Base-by-base conservation (phyloP, 495 filamentous ascomycete genomes). In the Neurospora tetraspora region DNA sequence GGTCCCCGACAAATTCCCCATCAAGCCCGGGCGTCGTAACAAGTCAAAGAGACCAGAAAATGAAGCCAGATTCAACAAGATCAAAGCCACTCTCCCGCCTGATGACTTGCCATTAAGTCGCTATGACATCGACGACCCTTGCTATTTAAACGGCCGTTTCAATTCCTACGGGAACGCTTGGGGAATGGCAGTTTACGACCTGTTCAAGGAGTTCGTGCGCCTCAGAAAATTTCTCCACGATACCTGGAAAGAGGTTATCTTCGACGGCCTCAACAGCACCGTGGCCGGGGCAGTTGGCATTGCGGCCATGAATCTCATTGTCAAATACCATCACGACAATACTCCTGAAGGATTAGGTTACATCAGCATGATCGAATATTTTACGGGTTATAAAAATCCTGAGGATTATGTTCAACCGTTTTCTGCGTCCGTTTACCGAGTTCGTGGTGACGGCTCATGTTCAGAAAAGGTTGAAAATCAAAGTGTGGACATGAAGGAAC, bases 261-360 rank as follows among this genome's bases (percentile, higher is more conserved):
- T 84, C 74, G 73, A 79, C 4, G 79, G 77, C 11, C 76, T 86
- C 31, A 87, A 87, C 72, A 78, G 74, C 53, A 85, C 83, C 9
- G 80, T 84, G 39, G 85, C 85, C 37, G 84, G 79, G 83, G 80
- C 81, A 5, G 14, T 85, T 34, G 83, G 80, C 31, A 83, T 83
- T 70, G 42, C 83, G 16, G 81, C 84, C 53, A 78, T 84, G 23
- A 61, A 16, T 34, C 23, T 61, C 14, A 4, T 61, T 3, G 14
- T 31, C 27, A 61, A 27, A 61, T 61, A 61, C 27, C 11, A 14
- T 34, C 11, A 34, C 27, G 53, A 61, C 53, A 61, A 7, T 27
- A 18, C 16, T 34, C 27, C 53, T 18, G 14, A 34, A 61, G 11
- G 14, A 16, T 16, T 61, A 16, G 7, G 5, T 16, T 61, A 61